phyloP scores from a whole-genome alignment of 768 basidiomycete genomes.

The Wakefieldia striispora region DNA sequence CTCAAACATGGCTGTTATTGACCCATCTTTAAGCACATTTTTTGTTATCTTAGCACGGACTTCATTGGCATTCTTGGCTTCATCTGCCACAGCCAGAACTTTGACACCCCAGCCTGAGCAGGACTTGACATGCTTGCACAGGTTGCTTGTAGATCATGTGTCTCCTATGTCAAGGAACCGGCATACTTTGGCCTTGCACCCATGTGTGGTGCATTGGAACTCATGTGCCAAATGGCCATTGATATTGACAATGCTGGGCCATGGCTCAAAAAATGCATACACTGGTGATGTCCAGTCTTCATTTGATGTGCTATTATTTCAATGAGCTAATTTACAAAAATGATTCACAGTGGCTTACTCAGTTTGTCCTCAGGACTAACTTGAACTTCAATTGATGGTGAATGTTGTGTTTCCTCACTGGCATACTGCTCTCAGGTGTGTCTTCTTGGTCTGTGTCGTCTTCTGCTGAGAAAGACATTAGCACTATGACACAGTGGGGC shows the following conservation, averaged over 20 bases:
- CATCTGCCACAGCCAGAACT: neutral
- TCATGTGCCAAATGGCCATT: neutral
- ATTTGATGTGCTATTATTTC: no score
- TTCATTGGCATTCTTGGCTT: neutral
- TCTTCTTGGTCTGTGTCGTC: no score
- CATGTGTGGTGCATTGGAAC: neutral
- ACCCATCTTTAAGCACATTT: neutral
- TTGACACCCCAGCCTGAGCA: constrained; percentile 2
- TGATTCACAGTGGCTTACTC: no score
- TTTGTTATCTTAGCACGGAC: neutral
- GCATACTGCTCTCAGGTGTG: no score
- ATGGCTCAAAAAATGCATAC: neutral
- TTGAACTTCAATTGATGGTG: no score
- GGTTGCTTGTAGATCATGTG: neutral
- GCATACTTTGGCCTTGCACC: neutral
- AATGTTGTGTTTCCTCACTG: no score
- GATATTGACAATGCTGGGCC: neutral
- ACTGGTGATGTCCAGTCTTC: neutral
- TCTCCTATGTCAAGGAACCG: neutral
- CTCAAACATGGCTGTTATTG: neutral
- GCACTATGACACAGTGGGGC: no score
- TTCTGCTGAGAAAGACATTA: no score
- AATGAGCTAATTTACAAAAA: no score
- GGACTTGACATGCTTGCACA: neutral
- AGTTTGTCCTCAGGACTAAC: no score